Base-by-base conservation (phyloP, 208 protist species). In the Strigomonas culicis region DNA sequence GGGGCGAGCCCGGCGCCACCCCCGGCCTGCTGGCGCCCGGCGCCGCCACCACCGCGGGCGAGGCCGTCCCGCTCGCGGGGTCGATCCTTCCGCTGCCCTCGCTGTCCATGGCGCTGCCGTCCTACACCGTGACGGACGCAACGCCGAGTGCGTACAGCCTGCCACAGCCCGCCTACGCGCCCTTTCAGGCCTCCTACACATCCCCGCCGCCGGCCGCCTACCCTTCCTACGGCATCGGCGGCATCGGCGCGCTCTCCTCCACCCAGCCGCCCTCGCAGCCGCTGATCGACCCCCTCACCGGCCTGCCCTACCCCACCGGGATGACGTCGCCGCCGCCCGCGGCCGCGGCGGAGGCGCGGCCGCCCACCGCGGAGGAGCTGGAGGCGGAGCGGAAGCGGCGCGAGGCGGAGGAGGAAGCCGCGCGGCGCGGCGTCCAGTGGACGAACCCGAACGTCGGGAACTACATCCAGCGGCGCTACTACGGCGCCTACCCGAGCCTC, bases 401-500 rank as follows among this genome's bases (percentile, higher is more conserved):
- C 52, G 57, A 57, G 10, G 67, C 56, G 34, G 52, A 58, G 24
- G 49, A 60, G 30, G 30, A 39, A 19, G 61, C n/a, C 10, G n/a
- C 39, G 32, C 72, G 70, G 55, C 58, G 71, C 39, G 71, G 68
- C 0, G 58, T 88, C 13, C 59, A 66, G 46, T 94, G 88, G 86
- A 86, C 81, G 6, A 94, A 94, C 70, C 86, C 86, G 19, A 85
- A 94, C 60, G 88, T 94, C 1, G 85, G 85, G 30, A 82, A 89
- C 71, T 94, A 94, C 73, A 94, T 94, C 51, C 83, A 88, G 65
- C 84, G 88, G 0, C 84, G 88, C 24, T 94, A 91, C 71, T 94
- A 94, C 70, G 88, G 88, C 11, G 85, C 83, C 13, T 74, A 72
- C 25, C 88, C 88, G 25, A 92, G 88, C 63, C 79, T 94, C 63